A percentile compares a stretch with the other conserved stretches of the same genome.
phyloP scores from a whole-genome alignment of 2,329 filamentous ascomycete species.

The Colletotrichum noveboracense region DNA sequence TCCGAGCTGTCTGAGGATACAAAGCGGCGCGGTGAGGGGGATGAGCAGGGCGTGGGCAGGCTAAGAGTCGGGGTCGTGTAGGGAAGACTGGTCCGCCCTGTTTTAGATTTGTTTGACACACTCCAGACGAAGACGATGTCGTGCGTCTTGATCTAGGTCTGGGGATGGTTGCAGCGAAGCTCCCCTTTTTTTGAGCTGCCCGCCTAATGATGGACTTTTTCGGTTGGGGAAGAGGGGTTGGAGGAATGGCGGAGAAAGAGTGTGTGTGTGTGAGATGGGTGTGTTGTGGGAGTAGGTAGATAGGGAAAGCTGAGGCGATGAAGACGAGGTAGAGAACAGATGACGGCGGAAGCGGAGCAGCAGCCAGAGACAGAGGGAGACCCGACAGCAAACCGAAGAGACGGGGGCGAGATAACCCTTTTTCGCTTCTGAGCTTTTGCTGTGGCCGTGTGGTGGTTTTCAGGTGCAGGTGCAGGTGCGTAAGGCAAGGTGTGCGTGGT shows the following conservation, averaged over 20 bases:
- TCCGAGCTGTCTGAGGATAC: slow-evolving; percentile 21
- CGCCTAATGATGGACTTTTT: background rate
- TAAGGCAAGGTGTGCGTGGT: background rate
- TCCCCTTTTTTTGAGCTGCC: background rate
- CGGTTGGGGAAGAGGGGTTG: background rate
- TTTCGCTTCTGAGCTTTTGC: background rate
- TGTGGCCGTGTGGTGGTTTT: background rate
- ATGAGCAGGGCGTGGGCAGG: background rate
- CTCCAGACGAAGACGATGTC: slow-evolving; percentile 19
- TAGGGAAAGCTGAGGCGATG: background rate
- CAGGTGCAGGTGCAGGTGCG: background rate
- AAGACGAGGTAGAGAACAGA: slow-evolving; percentile 6
- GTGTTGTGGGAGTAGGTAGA: background rate
- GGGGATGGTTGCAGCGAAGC: slow-evolving; percentile 1
- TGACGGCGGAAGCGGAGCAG: slow-evolving; percentile 11
- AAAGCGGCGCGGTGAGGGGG: slow-evolving; percentile 7
- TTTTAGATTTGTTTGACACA: slow-evolving; percentile 23
- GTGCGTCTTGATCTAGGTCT: slow-evolving; percentile 2
- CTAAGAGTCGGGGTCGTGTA: background rate
- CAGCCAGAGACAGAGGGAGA: background rate
- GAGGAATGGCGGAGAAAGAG: background rate
- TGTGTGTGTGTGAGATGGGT: too few relatives aligned
- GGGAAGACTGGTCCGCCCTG: slow-evolving; percentile 8
- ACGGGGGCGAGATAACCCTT: background rate
- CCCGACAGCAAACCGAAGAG: background rate